These are phyloP conservation scores for Choricystis sp. DNA, from an alignment of 139 green algal genomes.

Conservation along the genomic window DNA sequence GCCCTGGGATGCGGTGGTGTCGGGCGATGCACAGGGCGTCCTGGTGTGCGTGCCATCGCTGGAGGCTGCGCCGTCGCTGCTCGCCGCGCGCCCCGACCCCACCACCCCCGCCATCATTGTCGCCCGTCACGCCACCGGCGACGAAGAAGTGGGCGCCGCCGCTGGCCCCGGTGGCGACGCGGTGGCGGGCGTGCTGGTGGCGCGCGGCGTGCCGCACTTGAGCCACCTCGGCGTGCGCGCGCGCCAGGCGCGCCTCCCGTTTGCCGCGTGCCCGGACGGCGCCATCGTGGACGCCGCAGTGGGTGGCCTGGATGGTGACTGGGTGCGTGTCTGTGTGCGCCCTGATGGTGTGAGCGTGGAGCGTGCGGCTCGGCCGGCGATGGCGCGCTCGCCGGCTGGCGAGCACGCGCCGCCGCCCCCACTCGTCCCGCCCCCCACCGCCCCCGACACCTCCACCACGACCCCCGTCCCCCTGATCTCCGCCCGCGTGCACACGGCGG, in stretches of 20 bases:
- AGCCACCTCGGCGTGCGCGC: conserved; percentile 83
- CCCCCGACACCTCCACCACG: conserved; percentile 5
- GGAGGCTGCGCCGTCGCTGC: conserved; percentile 4
- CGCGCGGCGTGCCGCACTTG: conserved; percentile 84
- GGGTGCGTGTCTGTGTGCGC: background rate
- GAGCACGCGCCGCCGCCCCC: background rate
- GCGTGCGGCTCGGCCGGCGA: background rate
- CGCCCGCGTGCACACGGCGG: conserved; percentile 30
- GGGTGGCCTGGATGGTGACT: background rate
- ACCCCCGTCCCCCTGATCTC: conserved; percentile 29
- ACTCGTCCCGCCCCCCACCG: background rate
- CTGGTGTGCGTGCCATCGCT: conserved; percentile 47
- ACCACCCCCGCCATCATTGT: conserved; percentile 30
- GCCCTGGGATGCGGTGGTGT: conserved; percentile 76
- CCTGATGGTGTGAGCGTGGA: background rate
- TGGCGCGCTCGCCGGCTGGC: background rate
- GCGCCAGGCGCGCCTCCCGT: conserved; percentile 72
- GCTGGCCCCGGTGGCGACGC: conserved; percentile 18
- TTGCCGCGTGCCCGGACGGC: conserved; percentile 59
- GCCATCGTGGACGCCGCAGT: conserved; percentile 23
- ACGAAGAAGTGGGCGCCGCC: conserved; percentile 77
- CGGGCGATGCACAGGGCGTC: conserved; percentile 32
- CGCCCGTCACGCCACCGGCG: conserved; percentile 54
- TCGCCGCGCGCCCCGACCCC: no score
- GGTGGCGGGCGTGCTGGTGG: conserved; percentile 65